These are phyloP conservation scores for Sclerotinia subarctica DNA, from an alignment of 2,329 filamentous ascomycete genomes.

Conservation along the genomic window DNA sequence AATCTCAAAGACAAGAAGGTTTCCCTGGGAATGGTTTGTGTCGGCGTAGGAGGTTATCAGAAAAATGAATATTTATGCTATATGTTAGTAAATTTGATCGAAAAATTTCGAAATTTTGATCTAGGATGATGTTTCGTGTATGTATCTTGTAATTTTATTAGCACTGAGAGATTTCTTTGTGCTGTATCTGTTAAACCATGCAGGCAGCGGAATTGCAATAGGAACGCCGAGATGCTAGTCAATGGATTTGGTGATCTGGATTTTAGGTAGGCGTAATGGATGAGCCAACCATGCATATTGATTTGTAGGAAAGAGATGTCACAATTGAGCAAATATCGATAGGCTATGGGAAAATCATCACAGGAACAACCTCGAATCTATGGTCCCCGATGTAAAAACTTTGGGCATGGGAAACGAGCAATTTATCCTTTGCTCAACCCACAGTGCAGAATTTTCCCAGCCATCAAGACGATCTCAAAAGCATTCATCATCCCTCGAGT, in stretches of 20 bases:
- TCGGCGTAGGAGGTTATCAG: background rate
- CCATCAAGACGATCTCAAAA: background rate
- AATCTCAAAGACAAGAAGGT: constrained; percentile 20
- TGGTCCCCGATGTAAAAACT: background rate
- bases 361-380: background rate
- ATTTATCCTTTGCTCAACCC: background rate
- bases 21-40: background rate
- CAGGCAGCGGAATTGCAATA: too few species aligned
- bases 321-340: background rate
- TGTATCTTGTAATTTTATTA: too few species aligned
- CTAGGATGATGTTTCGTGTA: too few species aligned
- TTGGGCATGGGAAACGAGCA: background rate
- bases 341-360: background rate
- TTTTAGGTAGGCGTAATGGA: too few species aligned
- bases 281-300: too few species aligned
- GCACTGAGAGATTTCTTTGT: too few species aligned
- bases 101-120: too few species aligned
- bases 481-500: background rate
- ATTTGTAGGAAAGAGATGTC: background rate
- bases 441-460: background rate
- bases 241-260: too few species aligned
- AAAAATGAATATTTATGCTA: background rate
- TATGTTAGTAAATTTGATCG: too few species aligned
- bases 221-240: too few species aligned
- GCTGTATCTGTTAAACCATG: too few species aligned